These are phyloP conservation scores for Calonectria pauciramosa DNA, from an alignment of 2,329 filamentous ascomycete genomes.

Conservation along the genomic window DNA sequence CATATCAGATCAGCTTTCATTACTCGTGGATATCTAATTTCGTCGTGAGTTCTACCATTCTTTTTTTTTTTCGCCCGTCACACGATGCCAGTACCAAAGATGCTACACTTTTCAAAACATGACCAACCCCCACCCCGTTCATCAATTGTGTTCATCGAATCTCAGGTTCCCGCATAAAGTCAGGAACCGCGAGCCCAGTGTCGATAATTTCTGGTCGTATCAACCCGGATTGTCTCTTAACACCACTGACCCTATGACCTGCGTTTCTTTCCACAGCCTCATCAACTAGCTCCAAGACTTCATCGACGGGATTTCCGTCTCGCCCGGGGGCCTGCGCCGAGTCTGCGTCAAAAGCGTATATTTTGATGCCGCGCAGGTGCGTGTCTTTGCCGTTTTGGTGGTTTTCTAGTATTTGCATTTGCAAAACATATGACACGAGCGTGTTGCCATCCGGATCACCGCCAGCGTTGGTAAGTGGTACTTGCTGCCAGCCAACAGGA, in stretches of 20 bases:
- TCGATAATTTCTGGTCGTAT: conserved; percentile 51
- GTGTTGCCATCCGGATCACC: conserved; percentile 77
- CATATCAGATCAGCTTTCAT: conserved; percentile 19
- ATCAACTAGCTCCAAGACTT: conserved; percentile 46
- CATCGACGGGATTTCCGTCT: conserved; percentile 50
- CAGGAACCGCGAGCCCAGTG: conserved; percentile 53
- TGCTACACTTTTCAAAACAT: background rate
- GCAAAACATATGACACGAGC: conserved; percentile 88
- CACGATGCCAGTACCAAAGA: background rate
- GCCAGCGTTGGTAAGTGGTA: conserved; percentile 71
- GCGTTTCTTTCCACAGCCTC: conserved; percentile 30
- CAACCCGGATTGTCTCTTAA: conserved; percentile 45
- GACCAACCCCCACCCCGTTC: background rate
- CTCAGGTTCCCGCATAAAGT: conserved; percentile 60
- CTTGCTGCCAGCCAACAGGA: conserved; percentile 92
- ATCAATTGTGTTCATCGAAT: conserved; percentile 44
- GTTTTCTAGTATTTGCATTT: conserved; percentile 93
- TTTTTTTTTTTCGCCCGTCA: background rate
- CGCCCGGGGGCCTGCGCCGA: conserved; percentile 56
- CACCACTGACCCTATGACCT: conserved; percentile 44
- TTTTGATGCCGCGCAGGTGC: conserved; percentile 93
- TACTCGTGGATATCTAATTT: conserved; percentile 14
- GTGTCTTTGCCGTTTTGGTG: conserved; percentile 99
- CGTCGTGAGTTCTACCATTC: background rate
- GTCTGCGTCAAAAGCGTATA: conserved; percentile 75